Base-by-base conservation (phyloP, 306 rosid genomes). In the Vachellia pachyceras region DNA sequence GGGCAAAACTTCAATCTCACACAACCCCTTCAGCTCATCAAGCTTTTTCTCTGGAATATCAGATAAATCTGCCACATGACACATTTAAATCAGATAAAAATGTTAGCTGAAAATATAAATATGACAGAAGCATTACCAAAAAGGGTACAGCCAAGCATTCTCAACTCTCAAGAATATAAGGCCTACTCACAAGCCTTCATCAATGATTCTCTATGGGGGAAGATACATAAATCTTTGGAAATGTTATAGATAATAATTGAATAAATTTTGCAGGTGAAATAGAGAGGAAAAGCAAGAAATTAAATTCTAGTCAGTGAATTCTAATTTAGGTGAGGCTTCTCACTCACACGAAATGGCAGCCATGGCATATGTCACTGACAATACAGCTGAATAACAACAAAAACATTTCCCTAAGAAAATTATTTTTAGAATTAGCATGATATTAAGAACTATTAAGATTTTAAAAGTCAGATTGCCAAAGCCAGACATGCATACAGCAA, bases 1-100 rank as follows among this genome's bases (percentile, higher is more conserved):
- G 11, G 98, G 94, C 75, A 95, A 82, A 57, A 93, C 94, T 80
- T 95, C 97, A 81, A 89, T 84, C 88, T 86, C 55, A 79, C 98
- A 95, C 65, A 92, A 66, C 23, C 73, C 84, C 86, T 88, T 91
- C 42, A 95, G 82, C 82, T 93, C 93, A 33, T 86, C 86, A 82
- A 90, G 83, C 85, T 85, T 91, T 33, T 81, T 57, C 6, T 87
- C 88, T 5, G 98, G 98, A 75, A 93, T 87, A 79, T 87, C 91
- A 2, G 93, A 89, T 68, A 95, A 77, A 80, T 90, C 99, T 95
- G 84, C 70, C 33, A 73, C 84, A 50, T 71, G 73, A 40, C 76
- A 71, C 58, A 77, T 41, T 3, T 57, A 73, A 77, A 29, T 72
- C 29, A 85, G 33, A 69, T 20, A 78, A 74, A 65, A 80, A 73